Evolutionary conservation across 2,329 filamentous ascomycete species (phyloP), one percentile per base, ranked within the genome.

Genomic region (Aspergillus sp.): DNA sequence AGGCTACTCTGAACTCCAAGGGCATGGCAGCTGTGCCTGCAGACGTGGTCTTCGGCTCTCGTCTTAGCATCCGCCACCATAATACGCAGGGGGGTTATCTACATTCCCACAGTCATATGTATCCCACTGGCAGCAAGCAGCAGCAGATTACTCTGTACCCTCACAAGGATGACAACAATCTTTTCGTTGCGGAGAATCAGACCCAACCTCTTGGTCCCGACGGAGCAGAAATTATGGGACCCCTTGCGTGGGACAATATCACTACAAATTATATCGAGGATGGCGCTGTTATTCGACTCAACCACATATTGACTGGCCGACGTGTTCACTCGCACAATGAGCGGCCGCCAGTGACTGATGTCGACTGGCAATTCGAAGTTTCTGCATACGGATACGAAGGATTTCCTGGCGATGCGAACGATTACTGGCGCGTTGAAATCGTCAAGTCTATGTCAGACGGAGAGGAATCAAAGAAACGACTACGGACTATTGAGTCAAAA

Each of bases 11-110:
- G 64, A 99, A 98, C 79, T 93, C 87, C 69, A 99, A 98, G 81
- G 88, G 85, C 53, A 99, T 99, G 95, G 88, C 91, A 72, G 92
- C 96, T 75, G 92, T 96, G 5, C 89, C 95, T 2, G 95, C 90
- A 30, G 93, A 99, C 76, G 89, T 99, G 57, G 88, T 89, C 26
- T 89, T 95, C 68, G 95, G 95, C 58, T 96, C 92, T 73, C 86
- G 90, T 62, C 84, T 99, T 68, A 87, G 82, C 62, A 84, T 99
- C 66, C 90, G 95, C 66, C 95, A 99, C 75, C 89, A 92, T 78
- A 98, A 98, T 77, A 99, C 95, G 4, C 95, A 99, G 73, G 95
- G 95, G 67, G 95, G 95, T 54, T 99, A 99, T 74, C 85, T 99
- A 53, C 95, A 99, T 78, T 98, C 95, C 7, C 95, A 99, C 75